Base-by-base conservation (phyloP, 2,329 filamentous ascomycete species). In the Sclerotinia borealis region DNA sequence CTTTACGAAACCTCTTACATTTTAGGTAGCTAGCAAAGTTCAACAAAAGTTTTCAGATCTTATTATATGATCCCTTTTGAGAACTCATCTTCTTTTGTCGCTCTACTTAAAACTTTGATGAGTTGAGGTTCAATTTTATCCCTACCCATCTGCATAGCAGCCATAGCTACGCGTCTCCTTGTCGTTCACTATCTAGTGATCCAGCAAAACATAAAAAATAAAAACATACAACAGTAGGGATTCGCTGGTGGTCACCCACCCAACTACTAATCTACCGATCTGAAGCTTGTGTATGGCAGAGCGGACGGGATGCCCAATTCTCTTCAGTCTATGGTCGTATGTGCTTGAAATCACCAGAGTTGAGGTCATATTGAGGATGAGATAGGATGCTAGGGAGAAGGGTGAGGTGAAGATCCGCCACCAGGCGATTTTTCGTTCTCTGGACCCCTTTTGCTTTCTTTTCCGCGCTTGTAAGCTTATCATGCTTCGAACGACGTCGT, bases 261-360 rank as follows among this genome's bases (percentile, higher is more conserved):
- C 34, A 52, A 52, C 49, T 52, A 52, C 49, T 52, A 52, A 52
- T 52, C 49, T 36, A 52, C 49, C 49, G 49, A 51, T 51, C 49
- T 31, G 34, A 31, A 31, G 49, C 49, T 51, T 51, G 49, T 51
- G 49, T 51, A 51, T 51, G 49, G 49, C 49, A 51, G 49, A 51
- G 49, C 49, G 49, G 29, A 51, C 49, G 3, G 3, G n/a, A n/a
- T n/a, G n/a, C n/a, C n/a, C n/a, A n/a, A n/a, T n/a, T n/a, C n/a
- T n/a, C n/a, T n/a, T n/a, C n/a, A n/a, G n/a, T n/a, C n/a, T n/a
- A n/a, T n/a, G n/a, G n/a, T n/a, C n/a, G n/a, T n/a, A n/a, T 10
- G 19, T n/a, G n/a, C n/a, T n/a, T n/a, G n/a, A n/a, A n/a, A n/a
- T n/a, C n/a, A n/a, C n/a, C 4, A 2, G 11, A 34, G 17, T n/a